Evolutionary conservation across 1,284 basidiomycete species (phyloP), one percentile per base, ranked within the genome.

Genomic region (Ceratobasidium sp.): DNA sequence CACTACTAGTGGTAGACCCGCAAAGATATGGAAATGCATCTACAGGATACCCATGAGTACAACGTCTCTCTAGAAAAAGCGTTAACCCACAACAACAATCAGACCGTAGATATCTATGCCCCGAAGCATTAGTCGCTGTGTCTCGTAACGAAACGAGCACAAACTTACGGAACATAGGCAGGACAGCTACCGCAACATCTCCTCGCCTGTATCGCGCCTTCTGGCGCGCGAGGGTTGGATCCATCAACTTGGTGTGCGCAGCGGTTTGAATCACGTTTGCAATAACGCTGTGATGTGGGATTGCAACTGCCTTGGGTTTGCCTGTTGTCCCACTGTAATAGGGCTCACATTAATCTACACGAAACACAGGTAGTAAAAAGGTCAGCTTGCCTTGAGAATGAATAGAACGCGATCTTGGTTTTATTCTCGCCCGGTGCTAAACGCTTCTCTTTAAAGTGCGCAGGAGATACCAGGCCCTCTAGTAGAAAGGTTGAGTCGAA

Each of bases 71-170:
- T 78, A 68, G 28, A 56, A 18, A 18, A 18, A 15, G 2, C 18
- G 23, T 6, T n/a, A 53, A n/a, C 10, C 40, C 20, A 4, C 2
- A 3, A 77, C 77, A 28, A 26, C 70, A n/a, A 93, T 87, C 4
- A 93, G 86, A 15, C 93, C 92, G 83, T 93, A 94, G 3, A 93
- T 93, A 81, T 94, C 92, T 94, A 77, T n/a, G n/a, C n/a, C n/a
- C n/a, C n/a, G n/a, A n/a, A n/a, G n/a, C n/a, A n/a, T n/a, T n/a
- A n/a, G n/a, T n/a, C n/a, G n/a, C n/a, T n/a, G n/a, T n/a, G n/a
- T n/a, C n/a, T n/a, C n/a, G n/a, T n/a, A n/a, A n/a, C n/a, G n/a
- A n/a, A n/a, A n/a, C n/a, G n/a, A n/a, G n/a, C n/a, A n/a, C n/a
- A n/a, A n/a, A n/a, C 86, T 79, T 78, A 87, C 86, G 86, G 77